Evolutionary conservation across 1,284 basidiomycete genomes (phyloP), one percentile per base, ranked within the genome.

Genomic region (Paramarasmius palmivorus): DNA sequence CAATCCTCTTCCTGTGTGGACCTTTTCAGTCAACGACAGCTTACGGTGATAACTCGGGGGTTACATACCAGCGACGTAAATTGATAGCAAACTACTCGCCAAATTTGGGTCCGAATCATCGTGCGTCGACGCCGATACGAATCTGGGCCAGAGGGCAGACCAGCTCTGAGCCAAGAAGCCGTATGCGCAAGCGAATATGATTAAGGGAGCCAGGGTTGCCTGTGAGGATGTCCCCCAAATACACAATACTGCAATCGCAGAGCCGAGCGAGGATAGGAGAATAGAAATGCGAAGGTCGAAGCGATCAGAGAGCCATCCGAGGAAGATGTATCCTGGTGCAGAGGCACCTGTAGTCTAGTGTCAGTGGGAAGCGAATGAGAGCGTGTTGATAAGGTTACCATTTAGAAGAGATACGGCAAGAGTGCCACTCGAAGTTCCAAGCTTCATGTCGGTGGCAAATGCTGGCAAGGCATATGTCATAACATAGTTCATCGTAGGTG

Each of bases 91-190:
- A 23, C 42, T 49, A 12, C 52, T 50, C 12, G 42, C 49, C 44
- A 52, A 39, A n/a, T 39, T 38, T 2, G 53, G 53, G 34, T 58
- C 57, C 42, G 51, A 52, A 10, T 29, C 49, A 52, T 47, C 56
- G 14, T 29, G 26, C 15, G 41, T 48, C 48, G 48, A 50, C 17
- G 36, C 48, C 23, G 52, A 54, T 4, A 50, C 53, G 26, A 54
- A 57, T 46, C 50, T 50, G 6, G 56, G 53, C 56, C 56, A 57
- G 22, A 57, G 36, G 10, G 56, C 49, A 20, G 41, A 26, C 56
- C 56, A 57, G 35, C 53, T 52, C 19, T 40, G 40, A 4, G 53
- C 50, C 15, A 57, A 35, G 26, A 57, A 54, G 8, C 56, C 56
- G 25, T 52, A 57, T 6, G 54, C 15, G 22, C 45, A 49, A n/a